Conservation (phyloP, 2,329 filamentous ascomycete species). For the Chrysosporium keratinophilum region DNA sequence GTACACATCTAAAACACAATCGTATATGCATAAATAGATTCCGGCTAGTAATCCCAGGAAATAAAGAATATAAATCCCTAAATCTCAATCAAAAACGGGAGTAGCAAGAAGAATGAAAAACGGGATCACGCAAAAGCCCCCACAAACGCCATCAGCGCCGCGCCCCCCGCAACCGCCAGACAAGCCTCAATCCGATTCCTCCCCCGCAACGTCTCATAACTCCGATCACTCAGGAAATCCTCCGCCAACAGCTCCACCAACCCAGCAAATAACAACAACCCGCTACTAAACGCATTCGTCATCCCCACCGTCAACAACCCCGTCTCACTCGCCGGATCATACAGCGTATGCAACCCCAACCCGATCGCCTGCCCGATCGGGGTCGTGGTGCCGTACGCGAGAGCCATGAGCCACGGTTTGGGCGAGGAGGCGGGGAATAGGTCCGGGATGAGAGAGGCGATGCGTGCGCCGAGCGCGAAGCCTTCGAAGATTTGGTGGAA, state of each 20-base stretch:
- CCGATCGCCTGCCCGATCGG: conserved; percentile 78
- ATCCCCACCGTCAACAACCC: conserved; percentile 74
- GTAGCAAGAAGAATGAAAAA: neutral
- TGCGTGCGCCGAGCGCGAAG: conserved; percentile 72
- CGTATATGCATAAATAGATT: neutral
- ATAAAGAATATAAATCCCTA: neutral
- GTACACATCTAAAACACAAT: neutral
- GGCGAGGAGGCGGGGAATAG: conserved; percentile 59
- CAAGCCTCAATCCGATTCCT: conserved; percentile 52
- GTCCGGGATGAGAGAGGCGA: conserved; percentile 59
- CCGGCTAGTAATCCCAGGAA: neutral
- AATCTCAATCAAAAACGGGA: neutral
- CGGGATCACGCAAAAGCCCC: conserved; percentile 50
- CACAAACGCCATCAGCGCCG: conserved; percentile 55
- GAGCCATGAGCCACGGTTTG: conserved; percentile 62
- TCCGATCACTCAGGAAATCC: conserved; percentile 62
- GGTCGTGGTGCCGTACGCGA: conserved; percentile 59
- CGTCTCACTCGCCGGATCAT: conserved; percentile 65
- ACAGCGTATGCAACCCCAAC: conserved; percentile 63
- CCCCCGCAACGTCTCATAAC: conserved; percentile 50
- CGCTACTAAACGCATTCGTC: conserved; percentile 77
- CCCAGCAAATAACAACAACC: conserved; percentile 69
- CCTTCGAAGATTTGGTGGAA: conserved; percentile 88
- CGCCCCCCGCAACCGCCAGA: conserved; percentile 49
- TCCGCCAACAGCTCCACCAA: conserved; percentile 76